Evolutionary conservation across 139 green algal genomes (phyloP), one percentile per base, ranked within the genome.

Genomic region (Chlorella sp.): DNA sequence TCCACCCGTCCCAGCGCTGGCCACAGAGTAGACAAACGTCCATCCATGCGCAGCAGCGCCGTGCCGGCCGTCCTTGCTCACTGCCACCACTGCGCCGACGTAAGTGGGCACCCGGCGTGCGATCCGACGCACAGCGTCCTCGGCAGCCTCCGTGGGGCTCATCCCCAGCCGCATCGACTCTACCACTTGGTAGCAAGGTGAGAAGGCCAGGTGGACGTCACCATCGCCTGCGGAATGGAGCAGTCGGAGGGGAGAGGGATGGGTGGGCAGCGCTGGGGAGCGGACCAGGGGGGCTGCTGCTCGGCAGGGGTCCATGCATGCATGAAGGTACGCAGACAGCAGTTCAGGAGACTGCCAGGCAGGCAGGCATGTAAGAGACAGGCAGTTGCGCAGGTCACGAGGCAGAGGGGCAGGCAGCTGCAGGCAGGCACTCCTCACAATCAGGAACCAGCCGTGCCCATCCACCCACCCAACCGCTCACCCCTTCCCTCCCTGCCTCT

Each of bases 161-260:
- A 92, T 71, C 7, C 95, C 95, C 2, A 40, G 90, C 18, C 95
- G 81, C 93, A 97, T 95, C 60, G 80, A 92, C 84, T 97, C 96
- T 18, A 97, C 95, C 9, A 93, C 95, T 34, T 93, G 90, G 39
- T 91, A 96, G 91, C 95, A 97, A 0, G 94, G 95, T 71, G 96
- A 91, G 86, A 98, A 98, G n/a, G 95, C 89, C 64, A 98, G 90
- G 87, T 98, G 96, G 15, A 92, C 40, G 91, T 98, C 96, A 14
- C 96, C 96, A 85, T 98, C 95, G 1, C 96, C 69, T 88, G 84
- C 18, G 48, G 21, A 11, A 1, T 0, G 48, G 22, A 81, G 75
- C 9, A 12, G 28, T 12, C 11, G 37, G 14, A 28, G 14, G 9
- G 0, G 40, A 26, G 40, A 28, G 30, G 39, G 39, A 61, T 0